Evolutionary conservation across 2,329 filamentous ascomycete genomes (phyloP).

Genomic region (Biscogniauxia marginata): DNA sequence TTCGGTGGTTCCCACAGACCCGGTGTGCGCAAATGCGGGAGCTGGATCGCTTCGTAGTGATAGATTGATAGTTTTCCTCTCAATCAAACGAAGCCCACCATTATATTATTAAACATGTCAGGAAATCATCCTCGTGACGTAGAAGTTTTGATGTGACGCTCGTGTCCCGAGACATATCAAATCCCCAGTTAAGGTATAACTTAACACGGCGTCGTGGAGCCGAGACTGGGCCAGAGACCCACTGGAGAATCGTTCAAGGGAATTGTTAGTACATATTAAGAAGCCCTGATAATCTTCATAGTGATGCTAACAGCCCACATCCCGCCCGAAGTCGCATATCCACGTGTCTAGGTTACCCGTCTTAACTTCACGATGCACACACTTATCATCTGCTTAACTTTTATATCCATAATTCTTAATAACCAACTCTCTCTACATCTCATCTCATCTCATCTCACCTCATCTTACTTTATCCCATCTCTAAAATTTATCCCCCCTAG

Average conservation of each 20-base stretch:
- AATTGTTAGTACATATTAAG: neutral
- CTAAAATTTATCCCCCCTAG: no score
- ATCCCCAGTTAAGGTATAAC: no score
- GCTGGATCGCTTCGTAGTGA: neutral
- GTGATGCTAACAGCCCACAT: neutral
- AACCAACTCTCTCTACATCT: no score
- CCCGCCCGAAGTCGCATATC: neutral
- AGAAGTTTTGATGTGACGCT: no score
- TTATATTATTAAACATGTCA: neutral
- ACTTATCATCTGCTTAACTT: no score
- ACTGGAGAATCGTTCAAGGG: neutral
- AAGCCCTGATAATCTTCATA: neutral
- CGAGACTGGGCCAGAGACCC: conserved; percentile 3
- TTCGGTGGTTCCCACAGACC: neutral
- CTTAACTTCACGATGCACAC: neutral
- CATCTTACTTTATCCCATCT: no score
- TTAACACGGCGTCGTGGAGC: neutral
- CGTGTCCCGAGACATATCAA: no score
- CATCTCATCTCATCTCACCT: no score
- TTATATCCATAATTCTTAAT: no score
- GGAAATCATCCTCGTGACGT: no score
- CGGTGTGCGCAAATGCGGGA: neutral
- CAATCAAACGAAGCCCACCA: neutral
- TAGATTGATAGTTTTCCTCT: neutral
- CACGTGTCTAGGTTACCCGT: neutral